Evolutionary conservation across 176 grass and related monocot genomes (phyloP), one percentile per base, ranked within the genome.

Genomic region (Triticum timopheevii): DNA sequence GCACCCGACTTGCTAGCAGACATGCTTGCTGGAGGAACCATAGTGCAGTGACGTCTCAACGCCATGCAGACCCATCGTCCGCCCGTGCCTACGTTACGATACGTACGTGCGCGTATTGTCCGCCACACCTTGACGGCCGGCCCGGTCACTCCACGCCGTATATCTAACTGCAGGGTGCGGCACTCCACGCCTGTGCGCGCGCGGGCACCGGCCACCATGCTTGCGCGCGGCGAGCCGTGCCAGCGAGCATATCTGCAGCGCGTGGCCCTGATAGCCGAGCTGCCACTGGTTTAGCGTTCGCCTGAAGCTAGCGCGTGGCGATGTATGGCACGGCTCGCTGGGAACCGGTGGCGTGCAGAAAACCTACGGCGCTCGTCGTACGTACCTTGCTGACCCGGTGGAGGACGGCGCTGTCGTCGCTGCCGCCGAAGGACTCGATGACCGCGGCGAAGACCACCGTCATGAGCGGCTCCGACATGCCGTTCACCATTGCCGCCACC

Each of bases 361-460:
- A 22, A 59, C 3, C 19, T 22, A 59, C 1, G 2, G 7, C 56
- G 3, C 1, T 59, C 8, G 42, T 52, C 25, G 13, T 76, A 92
- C 25, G 13, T 76, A 92, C 93, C 93, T 92, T 92, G 86, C 65
- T 90, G 73, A 92, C 83, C 24, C 90, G 88, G 64, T 47, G 65
- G 80, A 95, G 69, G 40, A 92, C 13, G 6, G 73, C 10, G 44
- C 15, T 52, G 70, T 2, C 6, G 70, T 76, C 85, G 44, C 83
- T 80, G 24, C 63, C 58, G 34, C 93, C 93, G 47, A 92, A 95
- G 54, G 83, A 35, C 25, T 95, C 83, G 81, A 92, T 69, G 54
- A 90, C 69, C 15, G 75, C 42, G 0, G 88, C 24, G 82, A 95
- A 91, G 44, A 95, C 47, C 70, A 93, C 39, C 3, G 93, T 88